Percentiles rank a stretch among this genome's conserved stretches.
phyloP scores from a whole-genome alignment of 2,329 filamentous ascomycete species.

The Coccinonectria pachysandricola region DNA sequence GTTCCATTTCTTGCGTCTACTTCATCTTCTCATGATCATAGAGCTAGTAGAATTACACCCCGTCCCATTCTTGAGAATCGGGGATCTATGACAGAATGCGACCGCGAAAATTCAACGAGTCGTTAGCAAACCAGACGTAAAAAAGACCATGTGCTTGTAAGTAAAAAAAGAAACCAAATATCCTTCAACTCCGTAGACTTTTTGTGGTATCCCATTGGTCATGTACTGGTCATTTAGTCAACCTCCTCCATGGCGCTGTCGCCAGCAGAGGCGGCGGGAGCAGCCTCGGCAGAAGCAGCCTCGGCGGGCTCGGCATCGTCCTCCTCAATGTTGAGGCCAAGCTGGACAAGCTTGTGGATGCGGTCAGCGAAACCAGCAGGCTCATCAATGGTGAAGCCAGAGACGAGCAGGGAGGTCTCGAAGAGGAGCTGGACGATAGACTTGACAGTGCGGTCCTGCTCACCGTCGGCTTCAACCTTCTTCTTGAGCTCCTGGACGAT shows the following conservation, averaged over 20 bases:
- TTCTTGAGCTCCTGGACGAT: slow-evolving; percentile 99
- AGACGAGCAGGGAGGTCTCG: slow-evolving; percentile 97
- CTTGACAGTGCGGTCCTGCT: slow-evolving; percentile 99
- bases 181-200: slow-evolving; percentile 34
- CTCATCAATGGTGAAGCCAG: slow-evolving; percentile 99
- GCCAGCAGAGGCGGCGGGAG: slow-evolving; percentile 49
- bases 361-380: slow-evolving; percentile 95
- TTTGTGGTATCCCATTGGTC: slow-evolving; percentile 28
- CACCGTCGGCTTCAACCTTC: slow-evolving; percentile 95
- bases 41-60: slow-evolving; percentile 33
- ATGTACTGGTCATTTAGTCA: slow-evolving; percentile 54
- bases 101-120: slow-evolving; percentile 16
- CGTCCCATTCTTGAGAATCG: slow-evolving; percentile 13
- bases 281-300: slow-evolving; percentile 46
- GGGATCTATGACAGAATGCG: slow-evolving; percentile 28
- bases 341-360: slow-evolving; percentile 98
- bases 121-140: slow-evolving; percentile 23
- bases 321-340: slow-evolving; percentile 96
- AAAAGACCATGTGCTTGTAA: slow-evolving; percentile 25
- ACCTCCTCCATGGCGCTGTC: slow-evolving; percentile 99
- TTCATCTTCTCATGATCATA: slow-evolving; percentile 31
- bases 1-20: slow-evolving; percentile 28
- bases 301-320: slow-evolving; percentile 62
- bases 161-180: slow-evolving; percentile 22
- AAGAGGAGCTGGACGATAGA: slow-evolving; percentile 97